Evolutionary conservation across 768 basidiomycete species (phyloP), one percentile per base, ranked within the genome.

Genomic region (Suillus subluteus): DNA sequence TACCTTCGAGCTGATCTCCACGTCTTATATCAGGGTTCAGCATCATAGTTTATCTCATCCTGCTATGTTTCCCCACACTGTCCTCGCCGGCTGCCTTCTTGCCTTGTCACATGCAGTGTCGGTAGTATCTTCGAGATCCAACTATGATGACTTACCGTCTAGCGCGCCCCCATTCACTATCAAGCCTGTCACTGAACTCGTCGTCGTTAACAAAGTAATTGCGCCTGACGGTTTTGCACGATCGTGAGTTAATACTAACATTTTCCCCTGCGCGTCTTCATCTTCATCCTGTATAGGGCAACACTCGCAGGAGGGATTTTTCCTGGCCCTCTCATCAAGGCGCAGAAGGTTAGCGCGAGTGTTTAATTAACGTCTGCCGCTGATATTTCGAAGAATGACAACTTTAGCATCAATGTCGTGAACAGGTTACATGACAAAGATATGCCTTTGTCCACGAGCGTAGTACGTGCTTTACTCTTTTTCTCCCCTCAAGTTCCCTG

Each of bases 201-300:
- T 77, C 56, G 76, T 87, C 58, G 71, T 75, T 11, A 86, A 86
- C 73, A 75, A 75, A 61, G 65, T 74, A 15, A 82, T 87, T 62
- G 69, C 82, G 16, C 87, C 87, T 0, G 87, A 87, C 73, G 86
- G 86, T 26, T 86, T 81, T 65, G 62, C 64, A 55, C 76, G 76
- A 52, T 75, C 78, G 82, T 82, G 40, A 23, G 76, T 75, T 21
- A 3, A 66, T 21, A 2, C 44, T 7, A 41, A 62, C 56, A 13
- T 65, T 1, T 26, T 9, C 16, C 46, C 0, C 0, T 58, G 15
- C 58, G 6, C 15, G 18, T 21, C 52, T 16, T 41, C 38, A 69
- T 40, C 69, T 35, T 3, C 5, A 8, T 16, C 16, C 40, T 38
- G 30, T 21, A 35, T 32, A 84, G 83, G 43, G 73, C 85, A 23